Base-by-base conservation (phyloP, 2,329 filamentous ascomycete species). In the Aspergillus sp. region DNA sequence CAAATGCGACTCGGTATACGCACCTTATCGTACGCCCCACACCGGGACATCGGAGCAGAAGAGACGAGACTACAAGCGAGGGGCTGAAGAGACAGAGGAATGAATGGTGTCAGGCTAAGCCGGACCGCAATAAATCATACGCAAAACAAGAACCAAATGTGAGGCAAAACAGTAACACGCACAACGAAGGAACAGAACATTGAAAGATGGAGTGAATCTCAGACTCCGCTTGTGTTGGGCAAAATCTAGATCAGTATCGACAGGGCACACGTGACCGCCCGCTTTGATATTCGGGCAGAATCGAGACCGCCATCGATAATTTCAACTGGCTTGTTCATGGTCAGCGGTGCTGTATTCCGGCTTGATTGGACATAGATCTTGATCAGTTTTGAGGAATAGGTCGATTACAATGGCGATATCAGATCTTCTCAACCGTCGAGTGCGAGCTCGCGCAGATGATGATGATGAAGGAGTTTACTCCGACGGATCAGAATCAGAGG, bases 381-480 rank as follows among this genome's bases (percentile, higher is more conserved):
- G 32, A 22, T 8, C 34, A 9, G 26, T 15, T n/a, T 38, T 36
- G 38, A 6, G 39, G 9, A 9, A 32, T 4, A 17, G 18, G 42
- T 24, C 12, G 34, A 36, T 12, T 9, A 32, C 12, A 13, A 77
- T 77, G 75, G 66, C 69, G 6, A 71, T 77, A 51, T 67, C 70
- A 15, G 71, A 73, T 52, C 65, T 68, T 11, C 66, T 79, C 20
- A 75, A 77, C 61, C 73, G 73, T 60, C 74, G 77, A n/a, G 70
- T 80, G 56, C 72, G 72, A 53, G 73, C 75, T 17, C 66, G 68
- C 8, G 70, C 68, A 36, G 74, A 73, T 13, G 73, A 77, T 17
- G 73, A 77, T 17, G 71, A 81, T 55, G 80, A 82, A 57, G 73
- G 74, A 7, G 62, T 63, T 1, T 69, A 70, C 44, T 73, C 68